A percentile compares a stretch with the other conserved stretches of the same genome.
Conservation (phyloP, 116 monocot species). For the Phalaenopsis hybrid region DNA sequence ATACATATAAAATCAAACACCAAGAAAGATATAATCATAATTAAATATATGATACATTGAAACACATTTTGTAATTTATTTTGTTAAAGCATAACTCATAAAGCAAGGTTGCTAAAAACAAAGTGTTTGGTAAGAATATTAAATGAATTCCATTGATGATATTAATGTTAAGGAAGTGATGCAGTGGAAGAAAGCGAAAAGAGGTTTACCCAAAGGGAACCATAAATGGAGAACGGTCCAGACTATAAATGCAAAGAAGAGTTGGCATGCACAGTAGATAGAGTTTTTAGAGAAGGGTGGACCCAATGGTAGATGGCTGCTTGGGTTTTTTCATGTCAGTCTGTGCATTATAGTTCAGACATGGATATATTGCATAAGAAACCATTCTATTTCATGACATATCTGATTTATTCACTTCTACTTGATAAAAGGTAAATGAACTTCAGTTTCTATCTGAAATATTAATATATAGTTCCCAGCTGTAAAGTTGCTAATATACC, state of each 20-base stretch:
- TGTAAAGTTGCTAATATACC: neutral
- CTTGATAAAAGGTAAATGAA: neutral
- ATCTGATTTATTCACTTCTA: neutral
- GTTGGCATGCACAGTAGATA: neutral
- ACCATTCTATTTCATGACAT: neutral
- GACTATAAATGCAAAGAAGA: conserved; percentile 1
- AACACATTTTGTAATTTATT: no score
- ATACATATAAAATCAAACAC: no score
- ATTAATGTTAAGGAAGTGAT: neutral
- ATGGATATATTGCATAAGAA: neutral
- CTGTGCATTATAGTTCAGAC: neutral
- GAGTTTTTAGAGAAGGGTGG: neutral
- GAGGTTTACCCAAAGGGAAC: neutral
- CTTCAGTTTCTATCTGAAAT: no score
- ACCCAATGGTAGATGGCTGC: neutral
- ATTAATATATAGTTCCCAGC: neutral
- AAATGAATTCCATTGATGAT: neutral
- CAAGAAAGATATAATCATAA: no score
- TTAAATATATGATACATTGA: no score
- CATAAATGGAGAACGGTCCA: neutral
- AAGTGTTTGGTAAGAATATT: neutral
- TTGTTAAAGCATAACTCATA: neutral
- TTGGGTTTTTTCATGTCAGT: neutral
- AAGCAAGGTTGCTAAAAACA: neutral
- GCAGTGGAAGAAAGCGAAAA: neutral